These are phyloP conservation scores for Chaetomium sp. DNA, from an alignment of 2,329 filamentous ascomycete species.

Conservation along the genomic window DNA sequence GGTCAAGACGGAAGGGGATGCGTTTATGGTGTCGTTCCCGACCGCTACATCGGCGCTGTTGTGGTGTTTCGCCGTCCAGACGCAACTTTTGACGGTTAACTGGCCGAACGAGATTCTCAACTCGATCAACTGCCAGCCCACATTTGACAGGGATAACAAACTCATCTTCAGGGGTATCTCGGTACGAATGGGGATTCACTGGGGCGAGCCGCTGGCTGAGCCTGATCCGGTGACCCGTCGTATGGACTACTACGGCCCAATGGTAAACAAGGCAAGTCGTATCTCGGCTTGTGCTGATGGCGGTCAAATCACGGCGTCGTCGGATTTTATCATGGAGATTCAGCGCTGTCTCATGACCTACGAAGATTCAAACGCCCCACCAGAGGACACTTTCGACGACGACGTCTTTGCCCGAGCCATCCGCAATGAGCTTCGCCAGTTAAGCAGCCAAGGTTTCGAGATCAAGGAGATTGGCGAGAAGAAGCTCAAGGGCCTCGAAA, in stretches of 20 bases:
- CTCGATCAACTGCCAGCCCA: conserved; percentile 75
- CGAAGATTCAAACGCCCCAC: conserved; percentile 71
- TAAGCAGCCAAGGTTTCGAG: conserved; percentile 89
- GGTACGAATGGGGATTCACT: conserved; percentile 96
- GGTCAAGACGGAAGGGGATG: conserved; percentile 98
- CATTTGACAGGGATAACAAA: conserved; percentile 75
- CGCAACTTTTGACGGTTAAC: conserved; percentile 74
- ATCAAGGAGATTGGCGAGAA: conserved; percentile 90
- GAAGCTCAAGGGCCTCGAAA: conserved; percentile 94
- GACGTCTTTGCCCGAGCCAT: conserved; percentile 71
- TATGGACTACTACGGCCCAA: conserved; percentile 99
- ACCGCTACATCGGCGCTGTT: conserved; percentile 90
- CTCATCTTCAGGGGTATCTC: conserved; percentile 91
- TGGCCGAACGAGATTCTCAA: conserved; percentile 93
- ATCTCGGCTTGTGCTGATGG: conserved; percentile 93
- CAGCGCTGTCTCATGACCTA: conserved; percentile 85
- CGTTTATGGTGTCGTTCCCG: conserved; percentile 98
- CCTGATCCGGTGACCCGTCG: conserved; percentile 91
- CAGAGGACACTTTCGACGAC: conserved; percentile 69
- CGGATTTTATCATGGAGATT: conserved; percentile 94
- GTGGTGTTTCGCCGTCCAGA: conserved; percentile 95
- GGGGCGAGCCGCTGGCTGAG: conserved; percentile 89
- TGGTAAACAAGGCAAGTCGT: conserved; percentile 95
- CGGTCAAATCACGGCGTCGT: conserved; percentile 92
- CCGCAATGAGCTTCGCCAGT: conserved; percentile 75